These are phyloP conservation scores for Neurospora tetraspora DNA, from an alignment of 495 filamentous ascomycete genomes.

Conservation along the genomic window DNA sequence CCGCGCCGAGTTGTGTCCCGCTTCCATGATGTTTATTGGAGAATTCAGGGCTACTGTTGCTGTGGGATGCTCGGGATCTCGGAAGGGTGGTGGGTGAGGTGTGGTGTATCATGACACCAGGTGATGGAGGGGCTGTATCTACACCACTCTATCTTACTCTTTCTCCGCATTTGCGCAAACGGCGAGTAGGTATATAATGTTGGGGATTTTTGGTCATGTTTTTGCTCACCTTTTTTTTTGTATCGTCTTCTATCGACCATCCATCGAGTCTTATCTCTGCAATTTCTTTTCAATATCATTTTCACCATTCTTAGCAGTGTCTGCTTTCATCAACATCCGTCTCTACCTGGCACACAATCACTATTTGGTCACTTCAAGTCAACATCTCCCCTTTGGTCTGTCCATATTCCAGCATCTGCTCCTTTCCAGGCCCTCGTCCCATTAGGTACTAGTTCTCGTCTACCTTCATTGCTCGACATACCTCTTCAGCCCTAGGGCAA, in stretches of 20 bases:
- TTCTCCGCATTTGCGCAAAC: constrained; percentile 29
- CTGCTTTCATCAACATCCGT: neutral
- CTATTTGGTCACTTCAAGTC: neutral
- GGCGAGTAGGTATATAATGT: constrained; percentile 10
- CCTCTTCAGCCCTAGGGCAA: neutral
- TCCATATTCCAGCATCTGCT: neutral
- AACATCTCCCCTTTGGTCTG: neutral
- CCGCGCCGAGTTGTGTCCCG: constrained; percentile 7
- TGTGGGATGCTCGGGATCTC: constrained; percentile 1
- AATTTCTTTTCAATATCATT: neutral
- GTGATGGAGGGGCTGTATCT: neutral
- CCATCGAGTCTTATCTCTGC: neutral
- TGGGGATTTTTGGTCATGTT: neutral
- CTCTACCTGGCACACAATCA: neutral
- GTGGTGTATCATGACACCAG: constrained; percentile 4
- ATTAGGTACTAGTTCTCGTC: neutral
- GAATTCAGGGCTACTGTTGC: constrained; percentile 7
- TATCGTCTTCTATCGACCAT: neutral
- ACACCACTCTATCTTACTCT: neutral
- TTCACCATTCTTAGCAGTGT: neutral
- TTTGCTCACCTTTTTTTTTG: neutral
- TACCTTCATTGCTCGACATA: neutral
- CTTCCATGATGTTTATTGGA: constrained; percentile 16
- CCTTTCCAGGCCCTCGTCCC: neutral
- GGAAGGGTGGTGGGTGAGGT: constrained; percentile 1